Percentiles rank a stretch among this genome's conserved stretches.
Conservation (phyloP, 2,329 filamentous ascomycete genomes). For the Tolypocladium ovalisporum region DNA sequence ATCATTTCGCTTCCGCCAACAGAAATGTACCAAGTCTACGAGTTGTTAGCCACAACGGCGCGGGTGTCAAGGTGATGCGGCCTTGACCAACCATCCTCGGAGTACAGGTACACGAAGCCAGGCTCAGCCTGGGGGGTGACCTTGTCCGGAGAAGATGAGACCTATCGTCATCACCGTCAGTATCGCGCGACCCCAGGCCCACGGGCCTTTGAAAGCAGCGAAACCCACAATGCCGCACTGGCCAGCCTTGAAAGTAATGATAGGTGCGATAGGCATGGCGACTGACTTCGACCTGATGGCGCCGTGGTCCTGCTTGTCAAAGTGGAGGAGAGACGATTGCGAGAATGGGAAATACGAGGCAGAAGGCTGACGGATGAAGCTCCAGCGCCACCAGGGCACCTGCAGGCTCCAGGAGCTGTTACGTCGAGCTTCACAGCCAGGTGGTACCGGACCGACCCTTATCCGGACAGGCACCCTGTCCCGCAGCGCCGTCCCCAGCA, state of each 20-base stretch:
- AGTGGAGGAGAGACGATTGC: not conserved
- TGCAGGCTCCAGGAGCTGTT: conserved; percentile 27
- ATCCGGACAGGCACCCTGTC: conserved; percentile 3
- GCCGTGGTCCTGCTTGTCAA: not conserved
- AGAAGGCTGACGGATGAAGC: conserved; percentile 2
- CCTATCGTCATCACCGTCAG: conserved; percentile 13
- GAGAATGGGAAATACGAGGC: not conserved
- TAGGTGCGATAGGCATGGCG: conserved; percentile 68
- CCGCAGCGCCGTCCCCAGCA: not conserved
- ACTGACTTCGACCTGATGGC: conserved; percentile 1
- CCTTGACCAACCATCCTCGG: conserved; percentile 61
- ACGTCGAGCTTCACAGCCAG: conserved; percentile 17
- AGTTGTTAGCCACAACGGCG: not conserved
- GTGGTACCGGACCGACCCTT: conserved; percentile 9
- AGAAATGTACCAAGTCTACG: conserved; percentile 86
- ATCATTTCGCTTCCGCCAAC: conserved; percentile 77
- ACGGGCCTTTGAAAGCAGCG: conserved; percentile 11
- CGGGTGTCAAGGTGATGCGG: not conserved
- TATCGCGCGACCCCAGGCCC: conserved; percentile 10
- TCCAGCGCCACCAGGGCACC: conserved; percentile 1
- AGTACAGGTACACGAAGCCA: conserved; percentile 87
- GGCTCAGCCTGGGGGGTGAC: conserved; percentile 62
- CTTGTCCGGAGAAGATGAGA: conserved; percentile 50
- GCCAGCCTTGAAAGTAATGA: conserved; percentile 96
- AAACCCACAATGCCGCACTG: conserved; percentile 67